These are phyloP conservation scores for Tillandsia leiboldiana DNA, from an alignment of 176 grass and related monocot species.

Conservation along the genomic window DNA sequence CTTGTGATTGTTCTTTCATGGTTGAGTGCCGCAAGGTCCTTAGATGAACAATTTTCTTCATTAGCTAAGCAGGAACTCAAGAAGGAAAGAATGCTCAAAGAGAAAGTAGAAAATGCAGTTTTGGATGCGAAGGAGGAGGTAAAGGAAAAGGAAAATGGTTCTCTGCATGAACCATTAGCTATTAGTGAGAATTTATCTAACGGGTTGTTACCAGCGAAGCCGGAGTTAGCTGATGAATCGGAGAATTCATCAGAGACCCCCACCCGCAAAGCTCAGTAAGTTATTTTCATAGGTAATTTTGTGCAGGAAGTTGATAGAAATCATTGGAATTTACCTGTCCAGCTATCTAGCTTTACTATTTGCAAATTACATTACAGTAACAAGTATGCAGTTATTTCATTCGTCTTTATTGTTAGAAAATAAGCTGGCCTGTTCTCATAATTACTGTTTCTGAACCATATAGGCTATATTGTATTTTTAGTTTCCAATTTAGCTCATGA, in stretches of 20 bases:
- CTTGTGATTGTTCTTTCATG: conserved; percentile 83
- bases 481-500: too few species aligned
- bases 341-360: too few species aligned
- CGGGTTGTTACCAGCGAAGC: conserved; percentile 15
- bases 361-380: too few species aligned
- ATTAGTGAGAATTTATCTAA: conserved; percentile 29
- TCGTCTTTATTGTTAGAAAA: too few species aligned
- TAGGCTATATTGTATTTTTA: too few species aligned
- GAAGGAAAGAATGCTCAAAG: conserved; percentile 41
- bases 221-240: conserved; percentile 30
- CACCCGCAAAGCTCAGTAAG: conserved; percentile 36
- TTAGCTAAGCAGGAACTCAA: conserved; percentile 83
- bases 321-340: too few species aligned
- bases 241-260: conserved; percentile 41
- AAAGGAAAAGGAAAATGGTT: conserved; percentile 14
- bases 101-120: too few species aligned
- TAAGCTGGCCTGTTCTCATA: too few species aligned
- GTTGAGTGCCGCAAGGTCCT: conserved; percentile 69
- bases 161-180: conserved; percentile 19
- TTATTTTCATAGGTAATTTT: conserved; percentile 8
- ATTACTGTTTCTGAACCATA: too few species aligned
- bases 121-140: conserved; percentile 28
- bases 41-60: conserved; percentile 83
- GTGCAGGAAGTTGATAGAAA: too few species aligned
- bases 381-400: too few species aligned